Evolutionary conservation across 257 asterid species (phyloP).

Genomic region (Solanum medicagineum): DNA sequence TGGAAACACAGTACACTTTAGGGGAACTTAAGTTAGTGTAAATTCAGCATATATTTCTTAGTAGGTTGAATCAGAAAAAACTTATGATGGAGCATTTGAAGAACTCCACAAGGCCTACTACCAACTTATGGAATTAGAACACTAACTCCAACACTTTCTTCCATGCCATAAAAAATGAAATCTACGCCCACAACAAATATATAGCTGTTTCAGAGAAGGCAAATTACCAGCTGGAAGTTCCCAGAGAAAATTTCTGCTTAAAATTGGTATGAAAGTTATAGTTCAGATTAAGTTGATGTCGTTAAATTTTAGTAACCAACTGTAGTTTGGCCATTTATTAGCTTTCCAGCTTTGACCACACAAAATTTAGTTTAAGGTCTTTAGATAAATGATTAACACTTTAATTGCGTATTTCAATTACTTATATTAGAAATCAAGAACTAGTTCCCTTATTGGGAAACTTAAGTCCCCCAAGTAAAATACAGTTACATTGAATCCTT

Average conservation of each 20-base stretch:
- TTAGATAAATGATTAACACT: not conserved
- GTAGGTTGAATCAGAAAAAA: not conserved
- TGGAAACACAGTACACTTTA: not conserved
- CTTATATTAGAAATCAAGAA: not conserved
- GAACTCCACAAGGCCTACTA: not conserved
- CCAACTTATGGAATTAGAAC: not conserved
- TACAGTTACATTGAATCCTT: not conserved
- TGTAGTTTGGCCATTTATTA: not conserved
- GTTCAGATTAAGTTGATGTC: not conserved
- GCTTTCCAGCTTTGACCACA: not conserved
- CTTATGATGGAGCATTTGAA: not conserved
- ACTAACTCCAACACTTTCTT: not conserved
- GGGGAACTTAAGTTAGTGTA: not conserved
- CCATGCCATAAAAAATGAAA: not conserved
- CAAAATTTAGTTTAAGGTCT: not conserved
- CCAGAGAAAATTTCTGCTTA: not conserved
- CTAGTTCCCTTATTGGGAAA: not conserved
- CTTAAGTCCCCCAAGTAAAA: not conserved
- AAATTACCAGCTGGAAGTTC: not conserved
- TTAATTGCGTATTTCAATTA: not conserved
- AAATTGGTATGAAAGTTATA: not conserved
- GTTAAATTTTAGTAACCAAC: not conserved
- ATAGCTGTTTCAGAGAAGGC: not conserved
- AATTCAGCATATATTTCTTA: not conserved
- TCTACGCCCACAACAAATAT: not conserved